Evolutionary conservation across 2,329 filamentous ascomycete genomes (phyloP).

Genomic region (Clonostachys sp.): DNA sequence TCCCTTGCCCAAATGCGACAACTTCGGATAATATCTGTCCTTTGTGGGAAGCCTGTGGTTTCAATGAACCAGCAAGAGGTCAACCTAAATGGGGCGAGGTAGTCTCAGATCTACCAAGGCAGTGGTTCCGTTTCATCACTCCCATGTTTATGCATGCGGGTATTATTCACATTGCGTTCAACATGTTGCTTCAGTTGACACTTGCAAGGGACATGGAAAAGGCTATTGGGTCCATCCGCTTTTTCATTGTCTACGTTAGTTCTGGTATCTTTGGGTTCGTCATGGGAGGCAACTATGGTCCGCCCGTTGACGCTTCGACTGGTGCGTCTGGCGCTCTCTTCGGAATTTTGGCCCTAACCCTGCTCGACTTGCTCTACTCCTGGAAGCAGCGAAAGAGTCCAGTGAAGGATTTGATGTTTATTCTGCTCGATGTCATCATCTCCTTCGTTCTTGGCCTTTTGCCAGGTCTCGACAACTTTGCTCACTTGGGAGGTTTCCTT

Average conservation of each 20-base stretch:
- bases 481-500: conserved; percentile 91
- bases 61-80: conserved; percentile 42
- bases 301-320: conserved; percentile 73
- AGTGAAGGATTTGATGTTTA: conserved; percentile 79
- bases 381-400: conserved; percentile 79
- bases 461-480: conserved; percentile 93
- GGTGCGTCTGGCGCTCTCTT: conserved; percentile 90
- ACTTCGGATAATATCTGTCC: conserved; percentile 53
- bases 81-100: background rate
- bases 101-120: conserved; percentile 22
- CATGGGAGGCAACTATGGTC: conserved; percentile 89
- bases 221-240: conserved; percentile 82
- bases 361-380: conserved; percentile 89
- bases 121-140: conserved; percentile 95
- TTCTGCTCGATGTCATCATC: conserved; percentile 79
- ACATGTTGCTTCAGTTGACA: conserved; percentile 85
- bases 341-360: conserved; percentile 80
- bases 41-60: conserved; percentile 79
- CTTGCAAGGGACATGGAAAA: conserved; percentile 90
- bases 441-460: conserved; percentile 89
- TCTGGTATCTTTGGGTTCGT: conserved; percentile 95
- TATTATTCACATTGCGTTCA: conserved; percentile 92
- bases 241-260: conserved; percentile 83
- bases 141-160: conserved; percentile 96
- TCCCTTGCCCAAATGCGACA: conserved; percentile 76